Base-by-base conservation (phyloP, 805 yeast species). In the Wickerhamia fluorescens region DNA sequence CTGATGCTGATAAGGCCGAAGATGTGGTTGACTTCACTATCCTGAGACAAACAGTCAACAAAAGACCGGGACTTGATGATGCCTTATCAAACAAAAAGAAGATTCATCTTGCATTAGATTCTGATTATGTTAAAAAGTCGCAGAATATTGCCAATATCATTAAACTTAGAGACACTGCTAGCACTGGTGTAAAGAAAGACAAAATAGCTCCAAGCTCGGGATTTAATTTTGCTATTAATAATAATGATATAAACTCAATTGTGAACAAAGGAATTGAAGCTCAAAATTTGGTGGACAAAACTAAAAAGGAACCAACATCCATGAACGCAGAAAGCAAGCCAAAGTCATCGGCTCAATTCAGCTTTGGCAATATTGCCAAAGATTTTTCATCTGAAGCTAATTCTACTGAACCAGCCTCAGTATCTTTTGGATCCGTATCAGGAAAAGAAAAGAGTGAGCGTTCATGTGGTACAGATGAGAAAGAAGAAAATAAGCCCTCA, bases 211-310 rank as follows among this genome's bases (percentile, higher is more conserved):
- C 68, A 17, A 58, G 64, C 24, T 45, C 55, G 3, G 67, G 64
- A 2, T 61, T 61, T 43, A 46, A 56, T 20, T 61, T 61, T 31
- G 44, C 50, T 4, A 49, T 58, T 12, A 54, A 55, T 25, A 48
- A 51, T 28, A 47, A 42, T 12, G 49, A 53, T 25, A 40, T 61
- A 16, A 35, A 42, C 21, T 38, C 45, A 6, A 42, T 58, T 7
- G 33, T 56, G 7, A 36, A 38, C 25, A 42, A 42, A 27, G 31
- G 51, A 16, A 36, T 38, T 4, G 34, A 32, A 8, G 33, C 18
- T 16, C 14, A 14, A 16, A 16, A 10, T 5, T 15, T 6, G 7
- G 7, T 25, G 12, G 15, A 27, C 6, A 17, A 24, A 15, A 6
- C 23, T 18, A 14, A 23, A 17, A 11, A 35, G 19, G 27, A 4